These are phyloP conservation scores for Alternaria sp. DNA, from an alignment of 2,329 filamentous ascomycete species.

Conservation along the genomic window DNA sequence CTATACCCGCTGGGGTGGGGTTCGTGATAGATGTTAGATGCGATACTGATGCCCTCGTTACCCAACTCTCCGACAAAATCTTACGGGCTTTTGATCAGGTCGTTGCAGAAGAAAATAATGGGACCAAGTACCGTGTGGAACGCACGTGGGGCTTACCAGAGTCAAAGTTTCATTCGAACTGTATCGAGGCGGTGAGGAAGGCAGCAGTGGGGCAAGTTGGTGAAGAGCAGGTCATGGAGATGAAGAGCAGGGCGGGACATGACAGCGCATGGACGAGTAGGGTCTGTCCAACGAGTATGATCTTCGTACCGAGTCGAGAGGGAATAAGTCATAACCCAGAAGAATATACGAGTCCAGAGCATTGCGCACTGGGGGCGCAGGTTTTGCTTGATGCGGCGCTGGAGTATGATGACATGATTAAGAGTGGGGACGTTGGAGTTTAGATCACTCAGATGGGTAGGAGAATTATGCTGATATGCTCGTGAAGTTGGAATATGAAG, in stretches of 20 bases:
- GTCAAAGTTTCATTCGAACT: slow-evolving; percentile 31
- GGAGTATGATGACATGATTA: background rate
- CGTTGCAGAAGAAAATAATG: slow-evolving; percentile 31
- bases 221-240: slow-evolving; percentile 34
- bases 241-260: slow-evolving; percentile 39
- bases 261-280: slow-evolving; percentile 40
- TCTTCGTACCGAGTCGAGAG: slow-evolving; percentile 55
- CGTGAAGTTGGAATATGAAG: too few relatives aligned
- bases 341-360: slow-evolving; percentile 54
- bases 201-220: slow-evolving; percentile 29
- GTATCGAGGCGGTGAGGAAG: slow-evolving; percentile 30
- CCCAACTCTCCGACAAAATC: slow-evolving; percentile 29
- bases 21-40: slow-evolving; percentile 43
- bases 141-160: slow-evolving; percentile 40
- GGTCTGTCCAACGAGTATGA: slow-evolving; percentile 50
- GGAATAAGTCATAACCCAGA: slow-evolving; percentile 56
- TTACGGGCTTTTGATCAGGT: slow-evolving; percentile 16
- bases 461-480: background rate
- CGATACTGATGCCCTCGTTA: slow-evolving; percentile 35
- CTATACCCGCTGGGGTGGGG: slow-evolving; percentile 37
- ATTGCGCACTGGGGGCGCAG: slow-evolving; percentile 56
- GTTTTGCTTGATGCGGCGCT: slow-evolving; percentile 52
- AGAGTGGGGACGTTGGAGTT: background rate
- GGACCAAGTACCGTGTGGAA: slow-evolving; percentile 30
- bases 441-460: background rate